Conservation (phyloP, 2,329 filamentous ascomycete genomes). For the Phialemoniopsis sp. region DNA sequence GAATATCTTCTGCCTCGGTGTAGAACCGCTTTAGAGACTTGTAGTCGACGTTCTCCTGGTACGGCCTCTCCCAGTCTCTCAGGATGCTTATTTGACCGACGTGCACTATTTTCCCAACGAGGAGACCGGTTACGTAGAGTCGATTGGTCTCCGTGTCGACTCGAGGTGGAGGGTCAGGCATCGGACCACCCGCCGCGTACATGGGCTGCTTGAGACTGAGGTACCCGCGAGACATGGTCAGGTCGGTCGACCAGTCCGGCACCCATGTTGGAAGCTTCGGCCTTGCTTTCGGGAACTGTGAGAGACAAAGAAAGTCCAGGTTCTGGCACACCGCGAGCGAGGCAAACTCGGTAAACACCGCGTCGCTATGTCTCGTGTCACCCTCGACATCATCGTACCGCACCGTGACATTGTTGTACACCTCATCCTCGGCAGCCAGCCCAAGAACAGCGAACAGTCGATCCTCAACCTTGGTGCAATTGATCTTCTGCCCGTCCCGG, state of each 20-base stretch:
- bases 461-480: conserved; percentile 20
- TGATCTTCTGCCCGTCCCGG: conserved; percentile 14
- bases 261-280: neutral
- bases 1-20: too few species aligned
- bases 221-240: neutral
- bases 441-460: conserved; percentile 25
- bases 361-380: neutral
- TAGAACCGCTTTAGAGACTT: too few species aligned
- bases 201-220: too few species aligned
- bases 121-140: too few species aligned
- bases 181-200: too few species aligned
- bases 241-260: neutral
- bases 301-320: neutral
- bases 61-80: too few species aligned
- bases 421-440: conserved; percentile 16
- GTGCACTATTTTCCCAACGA: too few species aligned
- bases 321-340: neutral
- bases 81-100: too few species aligned
- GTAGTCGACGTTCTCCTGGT: too few species aligned
- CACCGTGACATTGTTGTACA: conserved; percentile 6
- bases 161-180: too few species aligned
- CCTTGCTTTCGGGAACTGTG: neutral
- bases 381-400: conserved; percentile 4
- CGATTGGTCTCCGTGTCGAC: too few species aligned
- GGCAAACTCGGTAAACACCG: conserved; percentile 14